These are phyloP conservation scores for Talaromyces sp. DNA, from an alignment of 2,329 filamentous ascomycete genomes.

Conservation along the genomic window DNA sequence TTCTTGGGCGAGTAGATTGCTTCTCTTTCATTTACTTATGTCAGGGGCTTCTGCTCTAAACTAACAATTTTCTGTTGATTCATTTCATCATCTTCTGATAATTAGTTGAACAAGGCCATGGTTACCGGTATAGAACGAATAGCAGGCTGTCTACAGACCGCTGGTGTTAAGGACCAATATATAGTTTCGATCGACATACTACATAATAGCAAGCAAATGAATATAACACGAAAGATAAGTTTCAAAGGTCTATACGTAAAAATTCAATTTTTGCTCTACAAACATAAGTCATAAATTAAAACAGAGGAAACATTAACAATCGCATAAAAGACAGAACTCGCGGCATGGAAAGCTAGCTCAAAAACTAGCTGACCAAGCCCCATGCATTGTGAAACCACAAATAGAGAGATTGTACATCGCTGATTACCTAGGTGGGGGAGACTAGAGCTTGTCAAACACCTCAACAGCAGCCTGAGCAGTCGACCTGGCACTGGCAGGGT, in stretches of 20 bases:
- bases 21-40: neutral
- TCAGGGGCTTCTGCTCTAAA: neutral
- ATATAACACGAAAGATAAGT: neutral
- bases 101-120: neutral
- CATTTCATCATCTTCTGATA: neutral
- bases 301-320: neutral
- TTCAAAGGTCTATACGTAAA: neutral
- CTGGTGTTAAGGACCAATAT: neutral
- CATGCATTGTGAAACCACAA: neutral
- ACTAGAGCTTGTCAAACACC: slow-evolving; percentile 37
- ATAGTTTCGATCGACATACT: too few species aligned
- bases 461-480: slow-evolving; percentile 40
- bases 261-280: neutral
- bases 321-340: neutral
- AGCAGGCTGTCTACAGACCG: neutral
- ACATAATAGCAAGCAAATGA: neutral
- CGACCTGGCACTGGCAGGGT: slow-evolving; percentile 40
- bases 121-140: too few species aligned
- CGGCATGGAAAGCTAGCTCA: neutral
- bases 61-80: neutral
- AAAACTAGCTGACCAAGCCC: neutral
- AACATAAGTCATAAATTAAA: neutral
- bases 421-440: neutral
- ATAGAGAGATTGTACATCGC: neutral
- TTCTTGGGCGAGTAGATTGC: slow-evolving; percentile 26